Evolutionary conservation across 192 early-diverging fungal genomes (phyloP).

Genomic region (Coemansia sp.): DNA sequence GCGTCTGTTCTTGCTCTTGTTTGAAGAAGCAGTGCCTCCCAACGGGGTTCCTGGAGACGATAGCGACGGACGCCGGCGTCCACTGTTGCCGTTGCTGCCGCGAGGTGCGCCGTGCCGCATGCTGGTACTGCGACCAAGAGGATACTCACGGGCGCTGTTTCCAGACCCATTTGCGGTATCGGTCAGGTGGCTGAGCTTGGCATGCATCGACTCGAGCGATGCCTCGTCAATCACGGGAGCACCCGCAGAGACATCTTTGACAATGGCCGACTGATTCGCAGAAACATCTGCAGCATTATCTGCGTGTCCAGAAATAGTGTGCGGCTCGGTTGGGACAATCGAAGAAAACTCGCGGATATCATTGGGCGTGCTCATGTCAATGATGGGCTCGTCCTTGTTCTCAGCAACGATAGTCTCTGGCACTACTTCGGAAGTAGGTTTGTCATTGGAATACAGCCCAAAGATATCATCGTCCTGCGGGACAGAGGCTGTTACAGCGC

Average conservation of each 20-base stretch:
- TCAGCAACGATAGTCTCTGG: background rate
- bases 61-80: conserved; percentile 39
- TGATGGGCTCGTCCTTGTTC: background rate
- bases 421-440: background rate
- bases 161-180: conserved; percentile 11
- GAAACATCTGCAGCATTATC: background rate
- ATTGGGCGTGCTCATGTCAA: background rate
- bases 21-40: background rate
- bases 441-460: background rate
- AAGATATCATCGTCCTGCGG: background rate
- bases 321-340: background rate
- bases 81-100: conserved; percentile 7
- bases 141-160: conserved; percentile 11
- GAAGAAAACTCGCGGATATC: background rate
- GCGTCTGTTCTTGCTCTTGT: conserved; percentile 34
- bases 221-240: conserved; percentile 1
- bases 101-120: conserved; percentile 16
- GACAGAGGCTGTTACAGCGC: background rate
- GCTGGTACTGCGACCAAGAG: conserved; percentile 42
- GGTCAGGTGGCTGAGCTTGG: background rate
- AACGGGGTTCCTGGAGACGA: conserved; percentile 7
- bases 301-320: background rate
- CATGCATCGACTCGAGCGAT: conserved; percentile 13
- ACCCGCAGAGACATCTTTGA: background rate
- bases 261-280: background rate